These are phyloP conservation scores for Globisporangium spiculum DNA, from an alignment of 352 stramenopile species.

Conservation along the genomic window DNA sequence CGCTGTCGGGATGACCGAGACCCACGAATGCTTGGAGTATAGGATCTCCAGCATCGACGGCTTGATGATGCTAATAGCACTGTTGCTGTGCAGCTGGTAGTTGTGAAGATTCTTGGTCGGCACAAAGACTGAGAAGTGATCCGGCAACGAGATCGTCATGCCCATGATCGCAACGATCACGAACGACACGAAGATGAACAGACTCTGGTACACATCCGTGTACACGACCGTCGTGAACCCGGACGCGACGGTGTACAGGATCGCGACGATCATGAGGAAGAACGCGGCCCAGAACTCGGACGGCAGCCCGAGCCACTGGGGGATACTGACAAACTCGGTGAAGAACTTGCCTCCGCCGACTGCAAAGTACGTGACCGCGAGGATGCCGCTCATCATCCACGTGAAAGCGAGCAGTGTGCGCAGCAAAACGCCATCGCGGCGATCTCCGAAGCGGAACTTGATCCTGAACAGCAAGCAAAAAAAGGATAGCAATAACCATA, in stretches of 20 bases:
- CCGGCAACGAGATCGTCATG: conserved; percentile 49
- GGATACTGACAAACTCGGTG: conserved; percentile 66
- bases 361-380: conserved; percentile 76
- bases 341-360: conserved; percentile 79
- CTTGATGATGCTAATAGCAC: neutral
- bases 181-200: conserved; percentile 83
- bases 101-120: conserved; percentile 33
- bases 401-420: conserved; percentile 69
- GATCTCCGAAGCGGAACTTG: conserved; percentile 73
- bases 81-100: neutral
- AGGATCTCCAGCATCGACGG: conserved; percentile 46
- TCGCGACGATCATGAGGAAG: conserved; percentile 60
- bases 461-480: conserved; percentile 39
- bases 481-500: conserved; percentile 1
- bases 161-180: conserved; percentile 58
- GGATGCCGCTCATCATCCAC: conserved; percentile 58
- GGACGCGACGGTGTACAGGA: conserved; percentile 71
- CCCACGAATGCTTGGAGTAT: conserved; percentile 48
- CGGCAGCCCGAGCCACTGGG: conserved; percentile 50
- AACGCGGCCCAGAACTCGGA: conserved; percentile 71
- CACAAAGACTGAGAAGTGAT: conserved; percentile 59
- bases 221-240: conserved; percentile 77
- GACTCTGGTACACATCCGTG: conserved; percentile 80
- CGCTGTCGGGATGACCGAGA: conserved; percentile 35
- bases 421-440: conserved; percentile 47